These are phyloP conservation scores for Sodiomyces alkalinus DNA, from an alignment of 2,329 filamentous ascomycete species.

Conservation along the genomic window DNA sequence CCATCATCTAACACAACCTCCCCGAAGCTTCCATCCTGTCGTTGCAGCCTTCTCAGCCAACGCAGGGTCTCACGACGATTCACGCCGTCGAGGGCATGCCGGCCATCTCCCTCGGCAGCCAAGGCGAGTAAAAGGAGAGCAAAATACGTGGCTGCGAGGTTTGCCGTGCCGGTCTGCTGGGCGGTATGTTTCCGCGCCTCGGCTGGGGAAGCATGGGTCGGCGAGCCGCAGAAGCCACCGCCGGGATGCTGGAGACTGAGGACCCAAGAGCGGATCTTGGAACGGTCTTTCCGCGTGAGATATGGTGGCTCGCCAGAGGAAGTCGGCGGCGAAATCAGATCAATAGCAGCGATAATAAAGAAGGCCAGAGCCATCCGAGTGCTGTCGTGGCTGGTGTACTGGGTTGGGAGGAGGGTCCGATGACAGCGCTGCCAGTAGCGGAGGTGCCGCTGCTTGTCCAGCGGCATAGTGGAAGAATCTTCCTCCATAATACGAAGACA, in stretches of 20 bases:
- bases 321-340: slow-evolving; percentile 54
- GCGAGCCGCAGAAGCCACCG: slow-evolving; percentile 81
- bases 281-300: slow-evolving; percentile 27
- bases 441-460: slow-evolving; percentile 55
- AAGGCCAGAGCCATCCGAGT: slow-evolving; percentile 80
- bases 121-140: slow-evolving; percentile 59
- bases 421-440: slow-evolving; percentile 90
- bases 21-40: slow-evolving; percentile 78
- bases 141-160: slow-evolving; percentile 80
- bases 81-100: slow-evolving; percentile 43
- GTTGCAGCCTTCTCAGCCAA: slow-evolving; percentile 67
- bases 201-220: slow-evolving; percentile 42
- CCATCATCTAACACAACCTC: slow-evolving; percentile 52
- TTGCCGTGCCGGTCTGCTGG: slow-evolving; percentile 33
- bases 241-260: slow-evolving; percentile 71
- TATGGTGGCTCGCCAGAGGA: slow-evolving; percentile 24
- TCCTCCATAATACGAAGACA: too few relatives aligned
- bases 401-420: slow-evolving; percentile 61
- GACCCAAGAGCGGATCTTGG: slow-evolving; percentile 54
- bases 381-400: slow-evolving; percentile 80
- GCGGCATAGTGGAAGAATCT: too few relatives aligned
- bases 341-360: slow-evolving; percentile 76
- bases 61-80: slow-evolving; percentile 49
- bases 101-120: slow-evolving; percentile 24
- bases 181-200: slow-evolving; percentile 19